Percentiles rank a stretch among this genome's conserved stretches.
phyloP scores from a whole-genome alignment of 805 yeast species.

The Starmerella cellae region DNA sequence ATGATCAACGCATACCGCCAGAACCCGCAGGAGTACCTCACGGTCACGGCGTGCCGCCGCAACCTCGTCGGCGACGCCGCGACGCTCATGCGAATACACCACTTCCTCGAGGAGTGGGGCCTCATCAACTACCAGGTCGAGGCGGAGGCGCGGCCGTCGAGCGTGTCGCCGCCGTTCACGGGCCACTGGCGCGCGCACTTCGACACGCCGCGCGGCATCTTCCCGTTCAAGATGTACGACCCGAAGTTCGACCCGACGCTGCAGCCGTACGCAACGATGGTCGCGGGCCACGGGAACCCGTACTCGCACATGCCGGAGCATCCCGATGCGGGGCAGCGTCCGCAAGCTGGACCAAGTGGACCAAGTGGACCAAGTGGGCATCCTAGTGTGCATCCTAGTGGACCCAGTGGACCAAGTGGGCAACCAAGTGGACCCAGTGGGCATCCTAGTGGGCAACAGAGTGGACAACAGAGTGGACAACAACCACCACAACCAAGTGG shows the following conservation, averaged over 20 bases:
- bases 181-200: conserved; percentile 64
- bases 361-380: not conserved
- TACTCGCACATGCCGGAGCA: not conserved
- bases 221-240: conserved; percentile 77
- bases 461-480: not conserved
- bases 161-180: conserved; percentile 58
- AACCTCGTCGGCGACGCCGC: conserved; percentile 87
- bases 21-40: conserved; percentile 78
- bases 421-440: not conserved
- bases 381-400: not conserved
- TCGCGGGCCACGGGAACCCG: not conserved
- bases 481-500: not conserved
- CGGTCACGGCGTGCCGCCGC: conserved; percentile 83
- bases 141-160: conserved; percentile 52
- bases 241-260: conserved; percentile 38
- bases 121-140: conserved; percentile 83
- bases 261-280: conserved; percentile 10
- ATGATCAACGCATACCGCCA: conserved; percentile 78
- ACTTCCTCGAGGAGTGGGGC: conserved; percentile 83
- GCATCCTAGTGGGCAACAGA: not conserved
- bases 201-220: conserved; percentile 85
- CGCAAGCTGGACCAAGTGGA: not conserved
- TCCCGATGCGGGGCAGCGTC: not conserved
- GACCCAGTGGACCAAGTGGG: not conserved
- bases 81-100: conserved; percentile 69